Evolutionary conservation across 2,329 filamentous ascomycete genomes (phyloP), one percentile per base, ranked within the genome.

Genomic region (Ceratocystiopsis brevicomis): DNA sequence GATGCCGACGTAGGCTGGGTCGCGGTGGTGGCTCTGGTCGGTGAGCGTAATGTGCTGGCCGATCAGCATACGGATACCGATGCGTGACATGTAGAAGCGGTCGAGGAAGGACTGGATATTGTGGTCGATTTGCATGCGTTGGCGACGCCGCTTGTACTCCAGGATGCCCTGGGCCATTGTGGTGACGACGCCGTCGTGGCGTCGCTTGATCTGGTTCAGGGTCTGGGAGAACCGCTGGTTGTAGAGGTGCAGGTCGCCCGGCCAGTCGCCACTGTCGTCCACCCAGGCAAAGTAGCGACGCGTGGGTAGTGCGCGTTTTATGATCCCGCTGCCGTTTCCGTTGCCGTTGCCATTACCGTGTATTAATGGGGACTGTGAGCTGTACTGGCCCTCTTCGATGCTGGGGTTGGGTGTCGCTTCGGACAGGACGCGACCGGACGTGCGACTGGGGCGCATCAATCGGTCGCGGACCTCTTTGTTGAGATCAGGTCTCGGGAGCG

Each of bases 1-100:
- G 52, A 98, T 95, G 49, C 90, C 90, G 52, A 98, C 90, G 57
- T 98, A 96, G 48, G 85, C 83, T 35, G 86, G 85, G 59, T 96
- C 88, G 49, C 78, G 78, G 52, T 86, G 78, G 53, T 90, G 80
- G 54, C 79, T 82, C 63, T 96, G 87, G 59, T 96, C 88, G 6
- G 87, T 94, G 46, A 98, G 69, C 47, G 90, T 90, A 55, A 98
- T 94, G 66, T 98, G 90, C 61, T 98, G 90, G 43, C 90, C 90
- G 54, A 98, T 95, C 41, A 98, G 77, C 90, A 98, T 98, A 53
- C 90, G 83, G 53, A 98, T 98, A 51, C 90, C 90, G 56, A 98
- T 98, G 49, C 90, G 84, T 38, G 87, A 95, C 90, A 98, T 98
- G 69, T 98, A 98, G 64, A 98, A 98, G 47, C 90, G 83, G 64